Evolutionary conservation across 495 filamentous ascomycete genomes (phyloP).

Genomic region (Penicillium canariense): DNA sequence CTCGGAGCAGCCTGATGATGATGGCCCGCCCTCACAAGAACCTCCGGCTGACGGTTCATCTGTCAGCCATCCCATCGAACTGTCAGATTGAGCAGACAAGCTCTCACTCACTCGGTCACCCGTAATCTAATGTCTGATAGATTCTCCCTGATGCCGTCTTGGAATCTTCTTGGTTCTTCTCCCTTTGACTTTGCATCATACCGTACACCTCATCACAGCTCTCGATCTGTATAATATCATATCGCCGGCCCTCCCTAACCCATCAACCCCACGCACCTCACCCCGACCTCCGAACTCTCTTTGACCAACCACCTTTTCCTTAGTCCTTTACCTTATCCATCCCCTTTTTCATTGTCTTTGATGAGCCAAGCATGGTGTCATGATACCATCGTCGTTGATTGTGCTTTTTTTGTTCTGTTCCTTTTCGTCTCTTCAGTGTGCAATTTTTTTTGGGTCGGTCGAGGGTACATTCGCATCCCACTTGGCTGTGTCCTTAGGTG

Average conservation of each 20-base stretch:
- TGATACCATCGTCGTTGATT: constrained; percentile 27
- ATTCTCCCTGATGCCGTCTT: constrained; percentile 33
- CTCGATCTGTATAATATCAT: constrained; percentile 32
- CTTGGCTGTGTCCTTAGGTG: constrained; percentile 3
- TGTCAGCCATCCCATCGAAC: constrained; percentile 29
- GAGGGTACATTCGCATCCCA: constrained; percentile 22
- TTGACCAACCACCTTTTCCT: constrained; percentile 12
- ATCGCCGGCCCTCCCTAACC: constrained; percentile 8
- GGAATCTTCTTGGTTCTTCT: constrained; percentile 26
- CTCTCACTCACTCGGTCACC: constrained; percentile 3
- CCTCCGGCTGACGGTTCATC: constrained; percentile 25
- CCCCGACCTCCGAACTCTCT: not conserved
- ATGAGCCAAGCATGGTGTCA: constrained; percentile 34
- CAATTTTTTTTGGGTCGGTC: constrained; percentile 14
- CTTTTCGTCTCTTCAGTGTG: constrained; percentile 12
- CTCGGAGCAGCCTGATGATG: constrained; percentile 33
- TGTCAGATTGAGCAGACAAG: constrained; percentile 25
- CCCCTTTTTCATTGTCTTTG: constrained; percentile 17
- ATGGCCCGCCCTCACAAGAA: constrained; percentile 19
- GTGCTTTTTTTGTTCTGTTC: constrained; percentile 13
- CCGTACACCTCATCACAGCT: not conserved
- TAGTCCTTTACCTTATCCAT: constrained; percentile 19
- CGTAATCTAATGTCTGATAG: constrained; percentile 45
- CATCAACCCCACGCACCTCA: not conserved
- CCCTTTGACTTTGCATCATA: constrained; percentile 10